Conservation (phyloP, 805 yeast species). For the Pichia deserticola region DNA sequence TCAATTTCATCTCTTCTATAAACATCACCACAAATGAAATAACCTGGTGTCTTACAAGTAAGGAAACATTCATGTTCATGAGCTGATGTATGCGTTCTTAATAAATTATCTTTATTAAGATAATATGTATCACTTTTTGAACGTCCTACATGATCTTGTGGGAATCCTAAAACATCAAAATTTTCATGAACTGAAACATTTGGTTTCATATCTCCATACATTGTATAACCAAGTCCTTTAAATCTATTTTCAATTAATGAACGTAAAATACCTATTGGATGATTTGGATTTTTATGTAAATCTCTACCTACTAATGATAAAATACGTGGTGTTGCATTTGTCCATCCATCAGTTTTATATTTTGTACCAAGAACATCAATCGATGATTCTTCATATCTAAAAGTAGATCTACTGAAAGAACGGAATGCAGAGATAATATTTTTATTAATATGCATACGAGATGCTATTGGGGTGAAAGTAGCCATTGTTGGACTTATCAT, state of each 20-base stretch:
- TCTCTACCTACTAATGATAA: constrained; percentile 60
- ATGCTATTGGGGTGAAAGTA: background rate
- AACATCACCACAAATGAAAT: constrained; percentile 90
- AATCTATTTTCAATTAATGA: constrained; percentile 65
- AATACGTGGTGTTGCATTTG: constrained; percentile 78
- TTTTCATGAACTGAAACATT: constrained; percentile 77
- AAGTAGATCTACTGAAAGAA: background rate
- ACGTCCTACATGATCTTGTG: constrained; percentile 88
- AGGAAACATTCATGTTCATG: constrained; percentile 86
- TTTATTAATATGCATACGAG: background rate
- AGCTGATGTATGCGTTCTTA: constrained; percentile 95
- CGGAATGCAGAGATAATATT: background rate
- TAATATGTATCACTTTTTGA: constrained; percentile 91
- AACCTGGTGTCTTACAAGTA: constrained; percentile 66
- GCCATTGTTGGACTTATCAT: background rate
- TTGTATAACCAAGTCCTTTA: constrained; percentile 60
- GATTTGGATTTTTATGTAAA: constrained; percentile 64
- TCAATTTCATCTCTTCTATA: constrained; percentile 94
- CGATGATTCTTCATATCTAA: background rate
- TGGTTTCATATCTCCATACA: constrained; percentile 74
- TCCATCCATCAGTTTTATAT: constrained; percentile 66
- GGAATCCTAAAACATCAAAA: constrained; percentile 89
- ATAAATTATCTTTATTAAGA: constrained; percentile 58
- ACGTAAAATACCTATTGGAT: constrained; percentile 85
- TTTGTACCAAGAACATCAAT: constrained; percentile 39